phyloP scores from a whole-genome alignment of 2,329 filamentous ascomycete species.

The Diplodia mutila region DNA sequence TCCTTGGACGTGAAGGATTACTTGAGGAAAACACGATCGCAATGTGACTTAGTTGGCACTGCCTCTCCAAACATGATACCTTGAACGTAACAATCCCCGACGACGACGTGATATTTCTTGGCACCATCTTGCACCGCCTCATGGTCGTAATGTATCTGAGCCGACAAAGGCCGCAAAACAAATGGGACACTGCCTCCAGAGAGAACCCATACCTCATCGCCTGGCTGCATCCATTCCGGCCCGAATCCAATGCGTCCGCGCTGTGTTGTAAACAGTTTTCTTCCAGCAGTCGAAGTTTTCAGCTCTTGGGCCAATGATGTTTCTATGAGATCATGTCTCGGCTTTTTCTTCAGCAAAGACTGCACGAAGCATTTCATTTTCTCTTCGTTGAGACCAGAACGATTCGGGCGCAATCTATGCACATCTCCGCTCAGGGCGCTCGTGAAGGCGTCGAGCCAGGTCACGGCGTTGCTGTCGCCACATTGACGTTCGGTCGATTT shows the following conservation, averaged over 20 bases:
- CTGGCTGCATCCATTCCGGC: not conserved
- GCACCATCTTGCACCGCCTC: not conserved
- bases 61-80: conserved; percentile 12
- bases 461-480: not conserved
- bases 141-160: not conserved
- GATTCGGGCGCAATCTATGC: not conserved
- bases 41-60: no score
- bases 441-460: not conserved
- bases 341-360: not conserved
- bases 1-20: not conserved
- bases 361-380: not conserved
- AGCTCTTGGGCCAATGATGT: not conserved
- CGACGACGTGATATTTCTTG: not conserved
- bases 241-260: not conserved
- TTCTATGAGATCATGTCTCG: not conserved
- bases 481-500: fast-evolving
- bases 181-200: not conserved
- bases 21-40: not conserved
- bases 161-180: not conserved
- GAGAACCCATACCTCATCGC: not conserved
- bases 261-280: not conserved
- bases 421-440: not conserved
- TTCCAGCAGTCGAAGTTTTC: not conserved
- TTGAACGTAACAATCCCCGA: conserved; percentile 5
- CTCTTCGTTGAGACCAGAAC: not conserved